Conservation (phyloP, 371 early-diverging fungal genomes). For the Mortierella sp. region DNA sequence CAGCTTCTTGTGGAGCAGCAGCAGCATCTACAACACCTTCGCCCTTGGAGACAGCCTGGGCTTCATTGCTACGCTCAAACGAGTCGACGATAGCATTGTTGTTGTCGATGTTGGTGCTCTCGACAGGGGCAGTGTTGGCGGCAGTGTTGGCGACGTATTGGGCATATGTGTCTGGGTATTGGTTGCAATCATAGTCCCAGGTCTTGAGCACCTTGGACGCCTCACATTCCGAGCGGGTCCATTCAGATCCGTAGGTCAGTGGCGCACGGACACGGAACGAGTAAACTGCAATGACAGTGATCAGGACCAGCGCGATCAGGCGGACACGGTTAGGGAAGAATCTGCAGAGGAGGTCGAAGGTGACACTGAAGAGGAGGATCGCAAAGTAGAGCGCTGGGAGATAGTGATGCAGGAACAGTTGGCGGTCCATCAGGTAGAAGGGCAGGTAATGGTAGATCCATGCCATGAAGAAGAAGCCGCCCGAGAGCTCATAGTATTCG, state of each 20-base stretch:
- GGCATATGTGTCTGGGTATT: slow-evolving; percentile 18
- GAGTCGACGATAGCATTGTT: background rate
- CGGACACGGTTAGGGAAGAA: slow-evolving; percentile 61
- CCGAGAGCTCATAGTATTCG: slow-evolving; percentile 65
- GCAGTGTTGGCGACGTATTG: slow-evolving; percentile 18
- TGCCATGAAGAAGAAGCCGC: slow-evolving; percentile 85
- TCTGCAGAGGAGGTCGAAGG: slow-evolving; percentile 78
- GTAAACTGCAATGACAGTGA: slow-evolving; percentile 60
- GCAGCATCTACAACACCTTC: background rate
- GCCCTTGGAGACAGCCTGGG: background rate
- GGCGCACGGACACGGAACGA: slow-evolving; percentile 76
- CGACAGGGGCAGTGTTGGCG: background rate
- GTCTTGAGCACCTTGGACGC: slow-evolving; percentile 27
- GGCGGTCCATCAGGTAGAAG: slow-evolving; percentile 93
- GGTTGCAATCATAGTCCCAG: slow-evolving; percentile 45
- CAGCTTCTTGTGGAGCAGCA: background rate
- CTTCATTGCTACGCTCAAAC: background rate
- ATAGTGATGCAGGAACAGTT: slow-evolving; percentile 96
- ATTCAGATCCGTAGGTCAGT: slow-evolving; percentile 79
- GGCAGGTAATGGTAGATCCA: slow-evolving; percentile 94
- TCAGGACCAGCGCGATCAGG: slow-evolving; percentile 61
- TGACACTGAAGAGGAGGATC: slow-evolving; percentile 78
- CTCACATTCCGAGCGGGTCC: slow-evolving; percentile 32
- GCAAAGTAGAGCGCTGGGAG: slow-evolving; percentile 87
- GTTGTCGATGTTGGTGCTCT: background rate